These are phyloP conservation scores for Anthostomella pinea DNA, from an alignment of 2,329 filamentous ascomycete species.

Conservation along the genomic window DNA sequence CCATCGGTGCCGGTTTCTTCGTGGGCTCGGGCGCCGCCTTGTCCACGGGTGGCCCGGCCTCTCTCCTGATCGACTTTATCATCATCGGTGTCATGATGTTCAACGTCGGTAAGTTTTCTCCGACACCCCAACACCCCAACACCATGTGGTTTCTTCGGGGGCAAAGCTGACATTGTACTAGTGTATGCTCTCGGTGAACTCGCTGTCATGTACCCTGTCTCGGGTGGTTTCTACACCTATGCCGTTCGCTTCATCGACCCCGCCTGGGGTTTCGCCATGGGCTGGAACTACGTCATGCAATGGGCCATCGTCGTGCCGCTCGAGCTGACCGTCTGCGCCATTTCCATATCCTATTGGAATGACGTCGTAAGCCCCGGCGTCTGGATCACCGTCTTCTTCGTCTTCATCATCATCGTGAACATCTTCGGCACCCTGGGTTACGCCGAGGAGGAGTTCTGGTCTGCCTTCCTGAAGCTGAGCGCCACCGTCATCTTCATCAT, in stretches of 20 bases:
- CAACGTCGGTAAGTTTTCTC: constrained; percentile 42
- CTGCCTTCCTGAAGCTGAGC: constrained; percentile 54
- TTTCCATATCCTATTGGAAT: constrained; percentile 50
- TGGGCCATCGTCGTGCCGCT: constrained; percentile 47
- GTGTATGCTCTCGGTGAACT: constrained; percentile 57
- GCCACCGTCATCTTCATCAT: constrained; percentile 64
- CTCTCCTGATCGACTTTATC: constrained; percentile 47
- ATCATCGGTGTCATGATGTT: constrained; percentile 61
- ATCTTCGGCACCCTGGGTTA: constrained; percentile 56
- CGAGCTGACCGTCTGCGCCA: constrained; percentile 46
- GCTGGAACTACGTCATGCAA: constrained; percentile 46
- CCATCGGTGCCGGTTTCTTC: constrained; percentile 61
- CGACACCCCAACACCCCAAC: neutral
- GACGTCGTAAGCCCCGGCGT: constrained; percentile 43
- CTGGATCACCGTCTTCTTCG: constrained; percentile 56
- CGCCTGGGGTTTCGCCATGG: constrained; percentile 43
- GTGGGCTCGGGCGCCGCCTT: constrained; percentile 55
- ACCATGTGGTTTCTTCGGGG: neutral
- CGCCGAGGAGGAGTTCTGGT: constrained; percentile 59
- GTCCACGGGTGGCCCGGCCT: constrained; percentile 43
- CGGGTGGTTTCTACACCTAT: constrained; percentile 51
- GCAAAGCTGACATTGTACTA: constrained; percentile 9
- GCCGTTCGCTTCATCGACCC: constrained; percentile 50
- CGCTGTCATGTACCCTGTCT: constrained; percentile 48
- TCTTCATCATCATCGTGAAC: constrained; percentile 50